phyloP scores from a whole-genome alignment of 1,284 basidiomycete genomes.

The Puccinia hordei region DNA sequence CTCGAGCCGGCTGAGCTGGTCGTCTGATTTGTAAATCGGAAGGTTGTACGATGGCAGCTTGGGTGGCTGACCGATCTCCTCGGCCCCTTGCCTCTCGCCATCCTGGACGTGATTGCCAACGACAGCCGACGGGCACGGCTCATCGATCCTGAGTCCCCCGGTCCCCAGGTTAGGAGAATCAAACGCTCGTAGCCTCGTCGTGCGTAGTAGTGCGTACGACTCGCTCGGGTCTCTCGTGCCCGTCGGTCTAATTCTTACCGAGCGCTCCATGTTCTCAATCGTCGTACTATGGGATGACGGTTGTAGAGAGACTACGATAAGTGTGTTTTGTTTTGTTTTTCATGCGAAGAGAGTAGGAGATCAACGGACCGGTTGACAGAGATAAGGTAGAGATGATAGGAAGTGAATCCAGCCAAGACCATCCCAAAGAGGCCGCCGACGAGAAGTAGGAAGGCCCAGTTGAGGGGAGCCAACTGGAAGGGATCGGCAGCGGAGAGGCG shows the following conservation, averaged over 20 bases:
- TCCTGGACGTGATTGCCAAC: neutral
- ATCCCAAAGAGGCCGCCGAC: slow-evolving; percentile 55
- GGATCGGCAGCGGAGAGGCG: slow-evolving; percentile 49
- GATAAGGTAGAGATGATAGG: slow-evolving; percentile 58
- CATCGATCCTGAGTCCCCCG: neutral
- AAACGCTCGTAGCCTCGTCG: slow-evolving; percentile 8
- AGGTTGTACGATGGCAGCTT: slow-evolving; percentile 43
- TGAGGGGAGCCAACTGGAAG: slow-evolving; percentile 57
- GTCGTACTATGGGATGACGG: slow-evolving; percentile 55
- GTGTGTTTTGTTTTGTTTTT: neutral
- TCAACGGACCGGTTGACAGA: slow-evolving; percentile 55
- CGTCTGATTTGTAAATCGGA: slow-evolving; percentile 47
- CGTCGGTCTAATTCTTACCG: slow-evolving; percentile 41
- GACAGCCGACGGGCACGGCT: neutral
- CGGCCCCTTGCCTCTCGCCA: neutral
- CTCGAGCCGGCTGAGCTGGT: slow-evolving; percentile 35
- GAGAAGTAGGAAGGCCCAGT: slow-evolving; percentile 59
- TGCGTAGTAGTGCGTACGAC: slow-evolving; percentile 43
- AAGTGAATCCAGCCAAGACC: slow-evolving; percentile 56
- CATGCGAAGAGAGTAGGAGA: neutral
- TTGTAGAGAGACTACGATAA: neutral
- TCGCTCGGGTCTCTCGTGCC: slow-evolving; percentile 7
- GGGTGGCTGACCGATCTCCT: neutral
- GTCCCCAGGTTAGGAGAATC: neutral
- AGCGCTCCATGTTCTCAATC: slow-evolving; percentile 60